Evolutionary conservation across 768 basidiomycete genomes (phyloP), one percentile per base, ranked within the genome.

Genomic region (Pleurotus eryngii): DNA sequence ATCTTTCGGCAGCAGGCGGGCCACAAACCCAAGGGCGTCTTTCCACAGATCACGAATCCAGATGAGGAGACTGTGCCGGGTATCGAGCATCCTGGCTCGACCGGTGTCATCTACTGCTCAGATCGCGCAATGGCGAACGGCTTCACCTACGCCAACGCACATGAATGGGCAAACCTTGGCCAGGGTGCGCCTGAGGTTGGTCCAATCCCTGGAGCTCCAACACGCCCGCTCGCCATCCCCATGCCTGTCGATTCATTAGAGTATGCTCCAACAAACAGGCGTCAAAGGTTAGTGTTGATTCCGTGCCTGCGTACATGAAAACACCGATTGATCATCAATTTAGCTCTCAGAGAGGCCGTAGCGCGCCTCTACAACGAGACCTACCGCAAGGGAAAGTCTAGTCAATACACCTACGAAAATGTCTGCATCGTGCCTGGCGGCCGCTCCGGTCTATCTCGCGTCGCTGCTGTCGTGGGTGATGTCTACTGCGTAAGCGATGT

Each of bases 81-180:
- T 49, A 90, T 92, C 65, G 81, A 86, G 66, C 90, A 91, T 67
- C 91, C 91, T 49, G 80, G 81, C 46, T 80, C 79, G 64, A 82
- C 81, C 30, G 81, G 80, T 47, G 81, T 81, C 20, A 82, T 95
- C 65, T 97, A 95, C 69, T 95, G 93, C 71, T 92, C 90, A 1
- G 91, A 95, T 67, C 86, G 94, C 58, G 91, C 94, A n/a, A 92
- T 93, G 76, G 93, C 93, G 9, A 96, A 97, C 67, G 95, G 95
- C 7, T 97, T 94, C 76, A 86, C 75, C 61, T 90, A 91, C 63
- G 82, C 88, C 58, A 76, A 77, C 61, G 85, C 85, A 12, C 86
- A 91, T 64, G 86, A 87, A 61, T 94, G 92, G 92, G 81, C 89
- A 4, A 92, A 93, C 66, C 78, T 92, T 8, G 95, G 95, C n/a